Percentiles rank a stretch among this genome's conserved stretches.
Evolutionary conservation across 345 rosid species (phyloP).

Genomic region (Aquilaria yunnanensis): DNA sequence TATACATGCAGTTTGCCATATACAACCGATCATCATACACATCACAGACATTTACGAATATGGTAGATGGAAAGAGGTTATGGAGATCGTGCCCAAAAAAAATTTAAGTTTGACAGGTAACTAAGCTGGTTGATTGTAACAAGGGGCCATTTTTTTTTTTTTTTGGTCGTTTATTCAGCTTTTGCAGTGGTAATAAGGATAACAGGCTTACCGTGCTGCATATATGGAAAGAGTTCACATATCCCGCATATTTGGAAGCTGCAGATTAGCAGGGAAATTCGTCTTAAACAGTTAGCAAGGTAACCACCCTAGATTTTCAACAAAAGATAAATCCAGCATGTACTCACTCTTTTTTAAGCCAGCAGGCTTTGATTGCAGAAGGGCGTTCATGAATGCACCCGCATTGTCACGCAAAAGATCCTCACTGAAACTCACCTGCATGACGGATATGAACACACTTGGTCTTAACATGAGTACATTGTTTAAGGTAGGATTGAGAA

Average conservation of each 20-base stretch:
- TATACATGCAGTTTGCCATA: too few relatives aligned
- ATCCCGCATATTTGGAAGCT: conserved; percentile 96
- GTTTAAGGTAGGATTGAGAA: not conserved
- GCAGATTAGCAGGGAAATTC: conserved; percentile 19
- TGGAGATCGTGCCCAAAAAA: too few relatives aligned
- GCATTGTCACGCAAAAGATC: conserved; percentile 71
- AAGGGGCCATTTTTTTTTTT: too few relatives aligned
- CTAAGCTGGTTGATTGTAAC: too few relatives aligned
- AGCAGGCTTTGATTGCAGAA: conserved; percentile 86
- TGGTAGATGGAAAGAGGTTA: too few relatives aligned
- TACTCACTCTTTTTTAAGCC: conserved; percentile 91
- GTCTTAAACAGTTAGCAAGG: not conserved
- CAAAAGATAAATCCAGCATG: conserved; percentile 4
- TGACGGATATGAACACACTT: not conserved
- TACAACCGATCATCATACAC: too few relatives aligned
- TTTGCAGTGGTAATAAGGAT: not conserved
- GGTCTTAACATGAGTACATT: not conserved
- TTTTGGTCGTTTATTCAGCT: too few relatives aligned
- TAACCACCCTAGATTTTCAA: not conserved
- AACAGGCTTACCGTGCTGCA: conserved; percentile 71
- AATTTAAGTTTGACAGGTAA: too few relatives aligned
- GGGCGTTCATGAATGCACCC: conserved; percentile 90
- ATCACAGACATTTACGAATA: too few relatives aligned
- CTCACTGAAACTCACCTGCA: conserved; percentile 69
- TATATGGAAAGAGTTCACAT: conserved; percentile 62